A percentile compares a stretch with the other conserved stretches of the same genome.
phyloP scores from a whole-genome alignment of 2,329 filamentous ascomycete species.

The Paecilomyces niveus region DNA sequence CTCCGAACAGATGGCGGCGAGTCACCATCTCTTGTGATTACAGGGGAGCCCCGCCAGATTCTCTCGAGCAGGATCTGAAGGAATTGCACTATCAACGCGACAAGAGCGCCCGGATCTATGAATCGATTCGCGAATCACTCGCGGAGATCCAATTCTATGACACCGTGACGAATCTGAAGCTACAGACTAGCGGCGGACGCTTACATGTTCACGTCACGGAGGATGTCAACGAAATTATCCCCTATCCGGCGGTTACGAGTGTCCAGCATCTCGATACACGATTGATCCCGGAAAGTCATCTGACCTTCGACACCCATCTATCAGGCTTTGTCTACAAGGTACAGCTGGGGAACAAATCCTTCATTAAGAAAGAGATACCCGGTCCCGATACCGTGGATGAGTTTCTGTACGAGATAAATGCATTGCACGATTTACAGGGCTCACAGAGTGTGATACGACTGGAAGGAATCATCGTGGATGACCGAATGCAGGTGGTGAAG shows the following conservation, averaged over 20 bases:
- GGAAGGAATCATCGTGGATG: conserved; percentile 81
- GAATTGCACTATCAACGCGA: conserved; percentile 77
- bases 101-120: conserved; percentile 88
- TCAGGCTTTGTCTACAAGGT: conserved; percentile 98
- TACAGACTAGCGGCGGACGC: conserved; percentile 79
- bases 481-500: conserved; percentile 65
- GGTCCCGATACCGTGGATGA: conserved; percentile 93
- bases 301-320: conserved; percentile 84
- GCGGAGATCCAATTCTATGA: conserved; percentile 93
- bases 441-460: conserved; percentile 77
- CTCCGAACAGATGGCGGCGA: conserved; percentile 70
- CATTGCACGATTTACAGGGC: conserved; percentile 67
- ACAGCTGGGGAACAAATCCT: conserved; percentile 55
- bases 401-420: conserved; percentile 96
- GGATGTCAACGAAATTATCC: conserved; percentile 89
- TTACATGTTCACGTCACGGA: conserved; percentile 97
- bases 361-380: conserved; percentile 98
- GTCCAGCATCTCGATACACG: conserved; percentile 60
- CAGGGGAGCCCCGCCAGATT: conserved; percentile 68
- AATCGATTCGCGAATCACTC: conserved; percentile 85
- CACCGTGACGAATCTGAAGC: conserved; percentile 90
- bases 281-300: conserved; percentile 61
- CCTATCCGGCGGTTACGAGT: conserved; percentile 66
- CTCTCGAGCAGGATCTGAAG: conserved; percentile 76
- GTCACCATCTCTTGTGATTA: conserved; percentile 95